Percentiles rank a stretch among this genome's conserved stretches.
Conservation (phyloP, 2,329 filamentous ascomycete genomes). For the Capronia coronata region DNA sequence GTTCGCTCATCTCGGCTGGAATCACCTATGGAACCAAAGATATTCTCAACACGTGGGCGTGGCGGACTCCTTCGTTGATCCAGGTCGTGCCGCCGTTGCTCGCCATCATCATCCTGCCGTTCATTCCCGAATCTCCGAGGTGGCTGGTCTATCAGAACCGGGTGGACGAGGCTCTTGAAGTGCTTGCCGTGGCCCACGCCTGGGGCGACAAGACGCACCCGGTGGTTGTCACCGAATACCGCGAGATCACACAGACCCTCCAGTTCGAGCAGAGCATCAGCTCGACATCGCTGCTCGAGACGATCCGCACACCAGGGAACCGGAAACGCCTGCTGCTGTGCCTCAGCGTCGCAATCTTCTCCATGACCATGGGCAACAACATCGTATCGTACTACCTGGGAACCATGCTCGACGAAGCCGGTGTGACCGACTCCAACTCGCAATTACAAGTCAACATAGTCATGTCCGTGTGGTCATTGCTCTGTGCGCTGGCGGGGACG, state of each 20-base stretch:
- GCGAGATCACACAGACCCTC: constrained; percentile 20
- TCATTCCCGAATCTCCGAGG: constrained; percentile 45
- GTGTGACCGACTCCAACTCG: constrained; percentile 39
- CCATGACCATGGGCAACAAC: constrained; percentile 21
- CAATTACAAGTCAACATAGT: constrained; percentile 48
- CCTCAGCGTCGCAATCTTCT: constrained; percentile 14
- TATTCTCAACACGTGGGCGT: constrained; percentile 44
- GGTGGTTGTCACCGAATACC: constrained; percentile 10
- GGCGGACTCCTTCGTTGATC: constrained; percentile 41
- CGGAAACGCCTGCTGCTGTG: constrained; percentile 15
- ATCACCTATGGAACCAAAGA: constrained; percentile 39
- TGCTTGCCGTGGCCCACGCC: constrained; percentile 12
- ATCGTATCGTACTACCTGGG: constrained; percentile 37
- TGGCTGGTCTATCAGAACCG: constrained; percentile 28
- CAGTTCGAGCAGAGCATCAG: constrained; percentile 12
- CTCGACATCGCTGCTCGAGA: constrained; percentile 1
- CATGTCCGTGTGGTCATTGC: constrained; percentile 47
- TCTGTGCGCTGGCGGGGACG: constrained; percentile 40
- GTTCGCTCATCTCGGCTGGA: constrained; percentile 44
- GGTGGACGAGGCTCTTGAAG: constrained; percentile 20
- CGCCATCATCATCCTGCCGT: constrained; percentile 40
- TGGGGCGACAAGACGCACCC: constrained; percentile 16
- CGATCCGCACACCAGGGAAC: constrained; percentile 10
- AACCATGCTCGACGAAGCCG: constrained; percentile 41
- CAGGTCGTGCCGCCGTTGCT: constrained; percentile 37